Conservation (phyloP, 257 asterid species). For the Handroanthus guayacan region DNA sequence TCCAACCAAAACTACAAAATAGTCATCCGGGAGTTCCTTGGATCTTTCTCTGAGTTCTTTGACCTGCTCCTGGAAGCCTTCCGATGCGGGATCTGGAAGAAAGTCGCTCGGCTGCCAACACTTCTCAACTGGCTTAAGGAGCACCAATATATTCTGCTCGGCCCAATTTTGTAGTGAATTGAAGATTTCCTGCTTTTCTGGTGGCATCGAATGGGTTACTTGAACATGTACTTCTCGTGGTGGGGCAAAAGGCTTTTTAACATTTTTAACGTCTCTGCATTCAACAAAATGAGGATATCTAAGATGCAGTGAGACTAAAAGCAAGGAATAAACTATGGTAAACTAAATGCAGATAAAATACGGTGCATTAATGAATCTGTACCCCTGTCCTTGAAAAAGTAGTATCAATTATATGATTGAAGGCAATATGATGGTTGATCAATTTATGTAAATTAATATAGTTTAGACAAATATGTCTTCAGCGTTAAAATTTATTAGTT, state of each 20-base stretch:
- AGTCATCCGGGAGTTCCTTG: constrained; percentile 75
- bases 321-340: too few relatives aligned
- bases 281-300: constrained; percentile 19
- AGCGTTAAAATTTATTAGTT: background rate
- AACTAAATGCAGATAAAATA: too few relatives aligned
- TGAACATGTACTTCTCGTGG: constrained; percentile 72
- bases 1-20: constrained; percentile 72
- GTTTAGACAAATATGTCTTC: background rate
- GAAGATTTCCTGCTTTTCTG: constrained; percentile 70
- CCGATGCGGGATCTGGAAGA: constrained; percentile 74
- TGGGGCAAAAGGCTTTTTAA: constrained; percentile 61
- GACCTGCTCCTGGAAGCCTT: constrained; percentile 78
- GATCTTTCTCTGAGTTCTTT: constrained; percentile 74
- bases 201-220: constrained; percentile 73
- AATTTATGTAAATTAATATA: too few relatives aligned
- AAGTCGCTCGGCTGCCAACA: constrained; percentile 80
- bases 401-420: too few relatives aligned
- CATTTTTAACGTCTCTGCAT: constrained; percentile 52
- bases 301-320: constrained; percentile 11
- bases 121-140: constrained; percentile 70
- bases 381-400: background rate
- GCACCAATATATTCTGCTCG: constrained; percentile 59
- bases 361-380: too few relatives aligned
- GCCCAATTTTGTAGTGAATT: constrained; percentile 71
- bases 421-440: too few relatives aligned